Evolutionary conservation across 345 rosid species (phyloP), one percentile per base, ranked within the genome.

Genomic region (Moricandia moricandioides): DNA sequence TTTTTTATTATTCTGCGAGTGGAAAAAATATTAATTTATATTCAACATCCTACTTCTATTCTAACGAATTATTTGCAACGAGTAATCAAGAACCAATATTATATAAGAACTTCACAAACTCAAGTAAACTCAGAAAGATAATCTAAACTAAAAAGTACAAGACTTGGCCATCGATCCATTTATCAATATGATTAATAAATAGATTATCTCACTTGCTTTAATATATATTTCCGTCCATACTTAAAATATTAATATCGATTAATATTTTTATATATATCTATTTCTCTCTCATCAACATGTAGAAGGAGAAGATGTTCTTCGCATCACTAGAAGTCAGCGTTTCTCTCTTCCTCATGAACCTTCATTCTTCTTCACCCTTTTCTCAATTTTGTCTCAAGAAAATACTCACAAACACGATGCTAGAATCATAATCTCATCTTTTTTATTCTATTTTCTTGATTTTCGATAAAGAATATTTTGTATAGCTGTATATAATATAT

Each of bases 301-400:
- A 77, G 80, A 71, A 64, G 62, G 21, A 13, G 80, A 73, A 79
- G 69, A 70, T 55, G 78, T 69, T 69, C 62, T 69, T 72, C 72
- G 83, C 83, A 72, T 73, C 81, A 70, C 83, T 85, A 87, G 83
- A 92, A 92, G 98, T 92, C 98, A 90, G 95, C 97, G 91, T 78
- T 83, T 77, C 75, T 70, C 82, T 69, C 79, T 78, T 67, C 78
- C 65, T 73, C 65, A 65, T 71, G 72, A 40, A 68, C 80, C 69
- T 71, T 60, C 73, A 69, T 79, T 57, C 81, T 72, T 75, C 51
- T 74, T 78, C 75, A 1, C 8, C 70, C 65, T 71, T 45, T 76
- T 75, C 77, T 68, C 71, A 45, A 56, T 17, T 11, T 13, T n/a
- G 30, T 45, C 30, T 31, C 68, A 65, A 65, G 62, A 71, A 35